Evolutionary conservation across 768 basidiomycete species (phyloP), one percentile per base, ranked within the genome.

Genomic region (Polyporus arcularius): DNA sequence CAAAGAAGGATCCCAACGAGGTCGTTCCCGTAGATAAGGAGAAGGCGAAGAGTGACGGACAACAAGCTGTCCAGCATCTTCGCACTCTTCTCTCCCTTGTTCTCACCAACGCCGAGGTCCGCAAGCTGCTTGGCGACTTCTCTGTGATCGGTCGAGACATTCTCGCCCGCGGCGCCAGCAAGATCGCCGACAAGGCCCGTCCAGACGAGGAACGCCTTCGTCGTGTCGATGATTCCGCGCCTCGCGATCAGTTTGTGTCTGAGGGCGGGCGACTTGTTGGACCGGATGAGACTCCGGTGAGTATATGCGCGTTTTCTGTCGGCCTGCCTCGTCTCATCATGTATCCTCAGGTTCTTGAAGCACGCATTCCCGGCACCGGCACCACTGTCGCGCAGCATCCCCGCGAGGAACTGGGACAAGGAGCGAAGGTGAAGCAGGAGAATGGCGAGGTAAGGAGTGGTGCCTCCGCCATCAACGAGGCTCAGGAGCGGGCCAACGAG

Each of bases 61-160:
- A 66, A 32, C 63, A 68, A 90, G 94, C 94, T 21, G 84, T 90
- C 48, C 82, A 82, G 57, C 93, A 98, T 74, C 84, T 98, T 15
- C 92, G 95, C 65, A 95, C 94, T 0, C 83, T 99, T 49, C 79
- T 92, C 61, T 84, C 85, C 45, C 88, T 98, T 68, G 80, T 98
- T 68, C 80, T 94, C 63, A 96, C 96, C 71, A 99, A 99, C 77
- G 89, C 91, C 0, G 92, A 96, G 76, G 89, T 91, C 32, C 89
- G 94, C 68, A 96, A 97, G 72, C 86, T 97, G 31, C 75, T 96
- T 54, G 82, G 85, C 2, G 92, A 94, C 73, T 87, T 90, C 64
- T 82, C 85, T 10, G 72, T 88, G 59, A 86, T 93, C 51, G 90
- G 91, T 0, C 88, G 93, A 43, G 94, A 96, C 72, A 79, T 97